A percentile compares a stretch with the other conserved stretches of the same genome.
These are phyloP conservation scores for Sphaerulina populicola DNA, from an alignment of 2,329 filamentous ascomycete genomes.

Conservation along the genomic window DNA sequence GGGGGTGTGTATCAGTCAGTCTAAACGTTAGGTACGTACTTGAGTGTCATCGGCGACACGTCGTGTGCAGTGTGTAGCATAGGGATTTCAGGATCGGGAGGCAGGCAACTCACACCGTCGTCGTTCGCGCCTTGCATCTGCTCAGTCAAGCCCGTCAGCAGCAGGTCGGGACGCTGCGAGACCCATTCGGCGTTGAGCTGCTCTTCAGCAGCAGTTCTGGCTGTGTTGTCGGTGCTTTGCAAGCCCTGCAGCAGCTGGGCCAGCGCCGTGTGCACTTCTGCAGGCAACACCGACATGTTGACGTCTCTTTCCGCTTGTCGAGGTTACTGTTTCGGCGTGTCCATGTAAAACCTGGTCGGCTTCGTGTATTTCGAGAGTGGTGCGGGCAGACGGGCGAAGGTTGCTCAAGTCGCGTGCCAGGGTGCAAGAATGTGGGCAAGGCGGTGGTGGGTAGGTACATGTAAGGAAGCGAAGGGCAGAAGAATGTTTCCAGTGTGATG, in stretches of 20 bases:
- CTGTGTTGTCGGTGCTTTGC: slow-evolving; percentile 78
- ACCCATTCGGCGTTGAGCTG: slow-evolving; percentile 89
- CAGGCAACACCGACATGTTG: slow-evolving; percentile 62
- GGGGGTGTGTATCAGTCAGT: slow-evolving; percentile 5
- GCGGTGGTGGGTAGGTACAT: no score
- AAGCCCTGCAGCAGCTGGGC: slow-evolving; percentile 78
- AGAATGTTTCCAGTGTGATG: no score
- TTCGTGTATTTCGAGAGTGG: not conserved
- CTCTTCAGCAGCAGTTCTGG: slow-evolving; percentile 80
- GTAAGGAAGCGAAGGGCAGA: no score
- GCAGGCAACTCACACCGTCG: slow-evolving; percentile 51
- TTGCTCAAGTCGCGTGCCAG: no score
- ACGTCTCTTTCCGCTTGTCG: not conserved
- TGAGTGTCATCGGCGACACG: no score
- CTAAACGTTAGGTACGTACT: not conserved
- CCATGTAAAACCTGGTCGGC: not conserved
- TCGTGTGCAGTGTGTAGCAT: no score
- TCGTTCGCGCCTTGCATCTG: slow-evolving; percentile 75
- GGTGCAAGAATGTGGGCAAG: no score
- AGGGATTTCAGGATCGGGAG: no score
- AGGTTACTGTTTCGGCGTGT: not conserved
- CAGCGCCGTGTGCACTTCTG: slow-evolving; percentile 77
- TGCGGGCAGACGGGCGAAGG: not conserved
- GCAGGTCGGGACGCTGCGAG: slow-evolving; percentile 66
- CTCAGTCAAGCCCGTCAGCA: slow-evolving; percentile 90